Evolutionary conservation across 352 stramenopile species (phyloP).

Genomic region (Pythium volutum): DNA sequence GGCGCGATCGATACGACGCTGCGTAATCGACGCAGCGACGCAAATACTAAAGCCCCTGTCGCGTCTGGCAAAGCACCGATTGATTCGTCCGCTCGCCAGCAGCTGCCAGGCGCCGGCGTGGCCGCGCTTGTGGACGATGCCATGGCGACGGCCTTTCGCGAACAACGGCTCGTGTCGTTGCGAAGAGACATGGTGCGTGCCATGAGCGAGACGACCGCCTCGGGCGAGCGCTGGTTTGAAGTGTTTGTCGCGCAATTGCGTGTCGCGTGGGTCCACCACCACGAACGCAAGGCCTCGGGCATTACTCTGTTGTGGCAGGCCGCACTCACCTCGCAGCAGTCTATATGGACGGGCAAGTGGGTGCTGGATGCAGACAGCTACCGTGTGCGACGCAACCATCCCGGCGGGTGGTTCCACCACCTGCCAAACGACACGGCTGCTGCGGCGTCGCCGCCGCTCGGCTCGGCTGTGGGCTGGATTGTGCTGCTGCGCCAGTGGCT

Average conservation of each 20-base stretch:
- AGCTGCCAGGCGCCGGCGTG: conserved; percentile 2
- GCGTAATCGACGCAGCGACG: background rate
- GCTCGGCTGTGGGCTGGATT: conserved; percentile 14
- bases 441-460: background rate
- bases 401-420: conserved; percentile 13
- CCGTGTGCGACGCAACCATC: conserved; percentile 5
- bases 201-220: conserved; percentile 1
- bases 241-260: conserved; percentile 11
- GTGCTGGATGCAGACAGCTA: conserved; percentile 13
- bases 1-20: conserved; percentile 6
- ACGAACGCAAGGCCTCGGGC: conserved; percentile 19
- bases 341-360: conserved; percentile 12
- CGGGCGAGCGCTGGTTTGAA: conserved; percentile 11
- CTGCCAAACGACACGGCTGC: background rate
- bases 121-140: conserved; percentile 34
- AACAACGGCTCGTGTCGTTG: conserved; percentile 10
- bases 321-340: background rate
- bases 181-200: conserved; percentile 3
- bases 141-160: conserved; percentile 26
- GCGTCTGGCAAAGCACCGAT: too few species aligned
- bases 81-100: background rate
- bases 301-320: conserved; percentile 18
- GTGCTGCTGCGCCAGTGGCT: conserved; percentile 16
- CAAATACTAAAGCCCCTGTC: too few species aligned
- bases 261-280: conserved; percentile 2